A percentile compares a stretch with the other conserved stretches of the same genome.
Conservation (phyloP, 2,329 filamentous ascomycete genomes). For the Gaeumannomyces sp. region DNA sequence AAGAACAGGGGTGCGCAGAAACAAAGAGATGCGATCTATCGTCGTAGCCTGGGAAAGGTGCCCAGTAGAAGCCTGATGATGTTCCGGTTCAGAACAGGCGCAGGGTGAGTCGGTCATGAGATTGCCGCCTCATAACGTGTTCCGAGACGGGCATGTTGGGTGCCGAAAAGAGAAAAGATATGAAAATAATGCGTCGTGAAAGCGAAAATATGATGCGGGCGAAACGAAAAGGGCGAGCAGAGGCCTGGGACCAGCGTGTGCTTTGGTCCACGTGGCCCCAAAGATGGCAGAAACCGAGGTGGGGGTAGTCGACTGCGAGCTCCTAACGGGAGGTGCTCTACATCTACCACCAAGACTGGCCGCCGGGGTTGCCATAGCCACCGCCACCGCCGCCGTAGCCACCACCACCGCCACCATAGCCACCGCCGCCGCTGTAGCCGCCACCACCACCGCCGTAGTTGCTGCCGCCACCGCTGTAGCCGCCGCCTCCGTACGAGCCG, state of each 20-base stretch:
- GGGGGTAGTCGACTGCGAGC: background rate
- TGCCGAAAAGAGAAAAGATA: slow-evolving; percentile 13
- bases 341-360: slow-evolving; percentile 63
- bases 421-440: slow-evolving; percentile 37
- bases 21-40: slow-evolving; percentile 29
- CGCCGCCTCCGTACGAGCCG: slow-evolving; percentile 32
- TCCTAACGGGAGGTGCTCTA: slow-evolving; percentile 12
- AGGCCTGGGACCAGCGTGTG: background rate
- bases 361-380: slow-evolving; percentile 64
- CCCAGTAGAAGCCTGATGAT: slow-evolving; percentile 28
- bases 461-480: slow-evolving; percentile 31
- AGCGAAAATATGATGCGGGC: slow-evolving; percentile 15
- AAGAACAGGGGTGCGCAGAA: slow-evolving; percentile 27
- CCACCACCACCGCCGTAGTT: slow-evolving; percentile 39
- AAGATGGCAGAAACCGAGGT: background rate
- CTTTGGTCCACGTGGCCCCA: slow-evolving; percentile 7
- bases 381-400: slow-evolving; percentile 31
- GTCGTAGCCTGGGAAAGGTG: slow-evolving; percentile 28
- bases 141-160: slow-evolving; percentile 12
- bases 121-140: slow-evolving; percentile 27
- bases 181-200: slow-evolving; percentile 7
- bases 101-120: slow-evolving; percentile 24
- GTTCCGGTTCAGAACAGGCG: slow-evolving; percentile 24
- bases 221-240: slow-evolving; percentile 16
- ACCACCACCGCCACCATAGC: slow-evolving; percentile 32